Evolutionary conservation across 768 basidiomycete species (phyloP).

Genomic region (Rhodocollybia butyracea): DNA sequence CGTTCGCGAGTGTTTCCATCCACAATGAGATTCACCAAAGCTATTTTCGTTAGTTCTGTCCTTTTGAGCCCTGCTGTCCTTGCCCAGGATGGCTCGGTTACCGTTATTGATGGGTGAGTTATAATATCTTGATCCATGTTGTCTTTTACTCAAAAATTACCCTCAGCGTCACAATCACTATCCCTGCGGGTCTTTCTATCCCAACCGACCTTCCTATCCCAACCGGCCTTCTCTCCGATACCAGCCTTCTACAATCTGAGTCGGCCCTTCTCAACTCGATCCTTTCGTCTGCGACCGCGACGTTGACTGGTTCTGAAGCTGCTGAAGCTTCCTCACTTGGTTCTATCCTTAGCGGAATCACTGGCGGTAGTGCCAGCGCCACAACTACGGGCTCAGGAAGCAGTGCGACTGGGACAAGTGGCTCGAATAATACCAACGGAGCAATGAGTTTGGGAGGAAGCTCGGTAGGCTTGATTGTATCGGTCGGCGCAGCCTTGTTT

Average conservation of each 20-base stretch:
- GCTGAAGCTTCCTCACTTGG: not conserved
- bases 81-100: not conserved
- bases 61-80: not conserved
- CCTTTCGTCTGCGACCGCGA: not conserved
- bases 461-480: not conserved
- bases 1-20: no score
- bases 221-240: not conserved
- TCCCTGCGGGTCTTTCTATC: not conserved
- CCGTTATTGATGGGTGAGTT: conserved; percentile 2
- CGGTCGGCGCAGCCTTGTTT: not conserved
- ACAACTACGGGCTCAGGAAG: no score
- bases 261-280: not conserved
- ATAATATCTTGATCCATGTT: no score
- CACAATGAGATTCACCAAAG: not conserved
- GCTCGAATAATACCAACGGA: not conserved
- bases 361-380: not conserved
- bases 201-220: not conserved
- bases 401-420: not conserved
- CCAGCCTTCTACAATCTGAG: no score
- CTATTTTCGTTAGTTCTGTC: not conserved
- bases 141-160: no score
- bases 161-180: conserved; percentile 1
- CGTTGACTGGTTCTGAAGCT: not conserved
- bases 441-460: not conserved
- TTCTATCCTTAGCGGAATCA: not conserved